Evolutionary conservation across 164 flowering plant genomes (phyloP), one percentile per base, ranked within the genome.

Genomic region (Echeveria elegans): DNA sequence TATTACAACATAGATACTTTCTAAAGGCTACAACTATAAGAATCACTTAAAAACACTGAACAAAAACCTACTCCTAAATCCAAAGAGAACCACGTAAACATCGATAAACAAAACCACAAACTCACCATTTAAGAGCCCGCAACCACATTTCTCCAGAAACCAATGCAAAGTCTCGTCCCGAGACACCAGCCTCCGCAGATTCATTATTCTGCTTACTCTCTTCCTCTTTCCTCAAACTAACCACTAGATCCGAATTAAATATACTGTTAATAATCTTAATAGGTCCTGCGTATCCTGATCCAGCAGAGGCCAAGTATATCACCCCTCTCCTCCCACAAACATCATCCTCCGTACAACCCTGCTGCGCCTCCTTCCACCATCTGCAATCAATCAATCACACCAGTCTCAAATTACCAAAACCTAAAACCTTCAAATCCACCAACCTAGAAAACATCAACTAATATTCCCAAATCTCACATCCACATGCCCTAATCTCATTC

Each of bases 321-420:
- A 84, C 71, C 74, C 86, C 96, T 70, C 65, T 78, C 69, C 72
- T 79, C 75, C 43, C 77, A 69, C 82, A 83, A 10, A 73, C 69
- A 52, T 73, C 83, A 31, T 65, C 67, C 40, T 48, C 63, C 0
- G 77, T 63, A 52, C 82, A 65, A 43, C 78, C 84, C 30, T 81
- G 45, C 15, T 40, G 86, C 5, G 95, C 93, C 70, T 90, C 97
- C 74, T 78, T 91, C 97, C 97, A 94, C 99, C 99, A 91, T 80
- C 99, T 94, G 75, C 56, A 66, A 45, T 66, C 73, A 53, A 26
- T 40, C 70, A 75, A 29, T 16, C 21, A 61, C 66, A 66, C n/a
- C n/a, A n/a, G 40, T 36, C 64, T 40, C 14, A 40, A 63, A 43
- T 62, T 2, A 40, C 8, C 11, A 8, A 40, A 40, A 34, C 37